Evolutionary conservation across 192 early-diverging fungal species (phyloP).

Genomic region (Cetraspora pellucida): DNA sequence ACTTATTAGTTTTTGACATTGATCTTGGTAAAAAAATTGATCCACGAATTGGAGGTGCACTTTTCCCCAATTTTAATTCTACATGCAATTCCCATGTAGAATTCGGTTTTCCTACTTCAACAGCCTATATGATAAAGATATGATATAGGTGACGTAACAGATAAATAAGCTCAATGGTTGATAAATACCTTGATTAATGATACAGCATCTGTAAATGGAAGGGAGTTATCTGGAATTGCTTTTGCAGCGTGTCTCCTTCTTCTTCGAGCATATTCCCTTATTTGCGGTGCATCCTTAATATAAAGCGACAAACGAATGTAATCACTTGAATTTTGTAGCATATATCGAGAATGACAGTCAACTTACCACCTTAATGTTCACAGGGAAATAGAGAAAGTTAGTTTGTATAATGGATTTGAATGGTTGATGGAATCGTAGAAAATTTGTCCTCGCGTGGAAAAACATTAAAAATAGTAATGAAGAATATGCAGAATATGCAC

Average conservation of each 20-base stretch:
- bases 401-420: no score
- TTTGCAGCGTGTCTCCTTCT: slow-evolving; percentile 35
- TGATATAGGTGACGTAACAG: no score
- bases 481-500: no score
- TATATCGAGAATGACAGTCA: no score
- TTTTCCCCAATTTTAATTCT: slow-evolving; percentile 69
- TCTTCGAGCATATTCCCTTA: slow-evolving; percentile 10
- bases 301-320: no score
- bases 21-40: slow-evolving; percentile 73
- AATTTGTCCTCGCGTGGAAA: no score
- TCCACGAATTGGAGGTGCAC: slow-evolving; percentile 78
- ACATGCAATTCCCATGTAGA: slow-evolving; percentile 71
- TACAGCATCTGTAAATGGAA: slow-evolving; percentile 45
- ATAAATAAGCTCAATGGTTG: no score
- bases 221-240: slow-evolving; percentile 34
- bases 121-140: slow-evolving; percentile 42
- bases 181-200: slow-evolving; percentile 43
- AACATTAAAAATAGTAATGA: no score
- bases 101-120: slow-evolving; percentile 66
- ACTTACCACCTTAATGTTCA: no score
- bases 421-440: no score
- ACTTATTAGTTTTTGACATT: slow-evolving; percentile 58
- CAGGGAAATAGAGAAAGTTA: no score
- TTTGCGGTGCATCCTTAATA: not conserved
- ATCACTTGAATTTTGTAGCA: no score